phyloP scores from a whole-genome alignment of 306 rosid species.

The Betula pendula region DNA sequence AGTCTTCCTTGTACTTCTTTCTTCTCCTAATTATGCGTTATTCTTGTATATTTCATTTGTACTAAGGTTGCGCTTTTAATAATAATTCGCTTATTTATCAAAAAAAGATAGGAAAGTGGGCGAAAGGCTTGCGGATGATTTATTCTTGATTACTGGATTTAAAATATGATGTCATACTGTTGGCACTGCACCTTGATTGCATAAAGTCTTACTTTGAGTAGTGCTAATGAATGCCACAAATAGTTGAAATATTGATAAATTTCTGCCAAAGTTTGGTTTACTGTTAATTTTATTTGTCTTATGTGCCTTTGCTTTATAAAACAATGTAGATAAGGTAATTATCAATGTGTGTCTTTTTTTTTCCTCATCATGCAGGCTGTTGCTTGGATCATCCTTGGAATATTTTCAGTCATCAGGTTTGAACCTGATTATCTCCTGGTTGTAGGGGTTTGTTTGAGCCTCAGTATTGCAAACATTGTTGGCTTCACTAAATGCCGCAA shows the following conservation, averaged over 20 bases:
- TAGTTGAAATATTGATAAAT: neutral
- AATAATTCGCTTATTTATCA: too few species aligned
- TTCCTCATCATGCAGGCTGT: conserved; percentile 48
- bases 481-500: conserved; percentile 96
- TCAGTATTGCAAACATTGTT: conserved; percentile 85
- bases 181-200: neutral
- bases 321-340: neutral
- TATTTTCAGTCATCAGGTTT: conserved; percentile 39
- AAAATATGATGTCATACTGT: neutral
- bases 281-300: neutral
- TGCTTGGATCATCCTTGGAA: conserved; percentile 75
- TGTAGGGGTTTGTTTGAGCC: conserved; percentile 10
- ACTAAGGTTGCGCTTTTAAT: too few species aligned
- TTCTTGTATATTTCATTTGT: too few species aligned
- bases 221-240: neutral
- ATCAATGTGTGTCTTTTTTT: neutral
- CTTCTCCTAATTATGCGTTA: too few species aligned
- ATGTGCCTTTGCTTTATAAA: neutral
- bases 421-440: conserved; percentile 8
- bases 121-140: neutral
- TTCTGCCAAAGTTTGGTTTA: neutral
- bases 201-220: neutral
- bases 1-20: too few species aligned
- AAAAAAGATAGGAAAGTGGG: neutral
- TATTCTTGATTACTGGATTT: neutral